These are phyloP conservation scores for Mollisia scopiformis DNA, from an alignment of 2,329 filamentous ascomycete species.

Conservation along the genomic window DNA sequence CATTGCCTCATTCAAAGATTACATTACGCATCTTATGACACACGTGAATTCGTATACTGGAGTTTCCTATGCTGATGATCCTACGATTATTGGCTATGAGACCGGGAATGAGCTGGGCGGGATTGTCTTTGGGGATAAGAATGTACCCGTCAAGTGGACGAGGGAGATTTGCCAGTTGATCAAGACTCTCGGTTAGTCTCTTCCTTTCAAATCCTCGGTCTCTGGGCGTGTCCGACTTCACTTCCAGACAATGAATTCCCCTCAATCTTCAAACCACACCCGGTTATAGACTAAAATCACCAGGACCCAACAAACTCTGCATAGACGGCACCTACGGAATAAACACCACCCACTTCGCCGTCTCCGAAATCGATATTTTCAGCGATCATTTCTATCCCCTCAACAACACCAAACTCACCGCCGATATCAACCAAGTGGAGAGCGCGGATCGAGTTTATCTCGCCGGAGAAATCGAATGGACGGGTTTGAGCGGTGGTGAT, in stretches of 20 bases:
- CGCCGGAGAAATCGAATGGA: constrained; percentile 52
- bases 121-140: constrained; percentile 45
- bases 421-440: constrained; percentile 42
- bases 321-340: constrained; percentile 53
- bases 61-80: constrained; percentile 50
- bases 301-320: constrained; percentile 48
- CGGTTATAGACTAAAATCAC: not conserved
- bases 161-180: constrained; percentile 45
- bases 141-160: constrained; percentile 47
- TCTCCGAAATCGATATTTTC: constrained; percentile 49
- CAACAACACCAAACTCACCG: constrained; percentile 42
- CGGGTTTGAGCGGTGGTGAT: constrained; percentile 36
- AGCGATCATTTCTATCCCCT: constrained; percentile 52
- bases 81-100: constrained; percentile 53
- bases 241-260: not conserved
- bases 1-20: constrained; percentile 47
- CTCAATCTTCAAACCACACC: not conserved
- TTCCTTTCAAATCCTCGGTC: too few species aligned
- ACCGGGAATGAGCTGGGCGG: constrained; percentile 53
- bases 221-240: not conserved
- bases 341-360: constrained; percentile 45
- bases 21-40: constrained; percentile 46
- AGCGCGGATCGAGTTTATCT: constrained; percentile 44
- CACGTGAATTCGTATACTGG: constrained; percentile 50
- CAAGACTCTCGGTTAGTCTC: constrained; percentile 35